Evolutionary conservation across 2,329 filamentous ascomycete species (phyloP).

Genomic region (Diaporthe amygdali): DNA sequence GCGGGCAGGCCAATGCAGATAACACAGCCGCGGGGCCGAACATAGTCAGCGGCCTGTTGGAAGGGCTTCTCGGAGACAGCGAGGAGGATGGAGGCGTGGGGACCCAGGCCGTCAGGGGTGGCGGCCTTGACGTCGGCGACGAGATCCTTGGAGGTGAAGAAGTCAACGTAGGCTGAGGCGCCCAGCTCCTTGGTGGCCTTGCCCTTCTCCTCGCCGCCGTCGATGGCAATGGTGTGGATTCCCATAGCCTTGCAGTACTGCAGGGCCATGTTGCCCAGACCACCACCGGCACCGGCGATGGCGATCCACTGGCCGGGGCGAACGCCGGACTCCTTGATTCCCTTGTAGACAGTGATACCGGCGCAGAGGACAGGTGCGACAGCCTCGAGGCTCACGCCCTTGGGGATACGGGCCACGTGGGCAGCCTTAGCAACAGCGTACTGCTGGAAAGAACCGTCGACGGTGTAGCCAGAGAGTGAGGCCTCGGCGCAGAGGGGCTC

Average conservation of each 20-base stretch:
- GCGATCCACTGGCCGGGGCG: conserved; percentile 73
- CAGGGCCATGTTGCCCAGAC: conserved; percentile 72
- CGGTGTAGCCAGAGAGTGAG: conserved; percentile 72
- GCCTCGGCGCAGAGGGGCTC: conserved; percentile 71
- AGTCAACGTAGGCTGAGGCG: conserved; percentile 79
- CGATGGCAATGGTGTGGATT: conserved; percentile 79
- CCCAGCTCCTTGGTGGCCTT: conserved; percentile 74
- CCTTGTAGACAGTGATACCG: conserved; percentile 79
- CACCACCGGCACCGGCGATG: conserved; percentile 78
- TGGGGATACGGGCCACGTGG: conserved; percentile 71
- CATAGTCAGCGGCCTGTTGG: conserved; percentile 90
- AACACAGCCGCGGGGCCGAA: conserved; percentile 81
- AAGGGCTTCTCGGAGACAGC: conserved; percentile 91
- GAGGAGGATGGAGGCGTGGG: conserved; percentile 85
- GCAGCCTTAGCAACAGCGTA: conserved; percentile 73
- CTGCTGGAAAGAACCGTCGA: conserved; percentile 76
- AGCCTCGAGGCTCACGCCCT: conserved; percentile 65
- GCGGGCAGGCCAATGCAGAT: conserved; percentile 90
- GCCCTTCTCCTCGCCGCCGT: conserved; percentile 82
- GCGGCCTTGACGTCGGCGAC: conserved; percentile 84
- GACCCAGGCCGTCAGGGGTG: conserved; percentile 80
- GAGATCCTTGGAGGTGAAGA: conserved; percentile 74
- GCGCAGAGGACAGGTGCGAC: conserved; percentile 75
- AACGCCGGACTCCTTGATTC: conserved; percentile 71
- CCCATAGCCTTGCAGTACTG: conserved; percentile 96